These are phyloP conservation scores for Poterioochromonas sp. DNA, from an alignment of 352 stramenopile species.

Conservation along the genomic window DNA sequence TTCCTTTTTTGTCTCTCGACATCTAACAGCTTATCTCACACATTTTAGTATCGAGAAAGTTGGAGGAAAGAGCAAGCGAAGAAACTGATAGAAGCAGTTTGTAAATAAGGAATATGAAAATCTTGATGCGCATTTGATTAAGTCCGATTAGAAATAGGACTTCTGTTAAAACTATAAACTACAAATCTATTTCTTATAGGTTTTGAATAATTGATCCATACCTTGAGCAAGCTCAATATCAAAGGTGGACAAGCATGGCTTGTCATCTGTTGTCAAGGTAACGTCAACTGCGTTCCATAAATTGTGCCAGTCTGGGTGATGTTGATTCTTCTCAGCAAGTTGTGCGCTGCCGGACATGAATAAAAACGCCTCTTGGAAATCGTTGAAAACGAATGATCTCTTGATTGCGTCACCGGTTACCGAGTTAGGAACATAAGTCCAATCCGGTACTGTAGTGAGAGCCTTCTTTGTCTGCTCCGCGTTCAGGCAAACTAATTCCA, in stretches of 20 bases:
- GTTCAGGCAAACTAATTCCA: not conserved
- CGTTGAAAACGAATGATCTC: not conserved
- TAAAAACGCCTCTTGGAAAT: not conserved
- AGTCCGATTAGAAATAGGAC: too few species aligned
- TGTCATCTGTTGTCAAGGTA: not conserved
- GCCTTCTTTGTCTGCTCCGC: not conserved
- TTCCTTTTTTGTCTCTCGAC: too few species aligned
- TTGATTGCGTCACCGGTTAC: not conserved
- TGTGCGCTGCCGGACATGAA: not conserved
- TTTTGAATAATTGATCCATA: too few species aligned
- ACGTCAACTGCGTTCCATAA: not conserved
- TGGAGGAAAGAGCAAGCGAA: too few species aligned
- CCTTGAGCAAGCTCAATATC: not conserved
- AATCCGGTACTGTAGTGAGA: not conserved
- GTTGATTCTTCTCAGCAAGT: not conserved
- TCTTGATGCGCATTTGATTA: too few species aligned
- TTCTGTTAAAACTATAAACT: too few species aligned
- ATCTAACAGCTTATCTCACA: too few species aligned
- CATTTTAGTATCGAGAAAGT: too few species aligned
- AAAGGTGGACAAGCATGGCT: not conserved
- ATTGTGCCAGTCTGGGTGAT: conserved; percentile 3
- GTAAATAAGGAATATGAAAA: too few species aligned
- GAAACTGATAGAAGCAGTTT: too few species aligned
- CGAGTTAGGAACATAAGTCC: not conserved
- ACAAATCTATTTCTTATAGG: too few species aligned